These are phyloP conservation scores for Suillus sp. DNA, from an alignment of 768 basidiomycete genomes.

Conservation along the genomic window DNA sequence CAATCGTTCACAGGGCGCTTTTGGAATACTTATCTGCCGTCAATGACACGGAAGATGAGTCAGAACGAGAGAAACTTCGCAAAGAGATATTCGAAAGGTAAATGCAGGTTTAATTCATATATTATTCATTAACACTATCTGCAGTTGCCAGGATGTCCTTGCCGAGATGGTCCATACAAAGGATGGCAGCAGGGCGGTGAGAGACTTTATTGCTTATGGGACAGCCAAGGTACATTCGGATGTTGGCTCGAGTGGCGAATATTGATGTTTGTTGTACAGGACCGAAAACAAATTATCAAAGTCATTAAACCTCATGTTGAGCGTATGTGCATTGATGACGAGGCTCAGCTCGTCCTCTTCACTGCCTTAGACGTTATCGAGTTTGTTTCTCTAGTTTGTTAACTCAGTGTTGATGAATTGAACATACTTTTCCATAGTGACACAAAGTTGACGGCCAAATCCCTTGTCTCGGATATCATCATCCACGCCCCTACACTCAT, in stretches of 20 bases:
- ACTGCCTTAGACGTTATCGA: conserved; percentile 89
- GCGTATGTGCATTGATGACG: conserved; percentile 85
- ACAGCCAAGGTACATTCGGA: conserved; percentile 66
- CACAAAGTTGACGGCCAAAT: conserved; percentile 86
- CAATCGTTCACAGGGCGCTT: conserved; percentile 83
- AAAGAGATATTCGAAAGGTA: conserved; percentile 83
- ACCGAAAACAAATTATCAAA: conserved; percentile 91
- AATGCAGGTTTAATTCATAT: neutral
- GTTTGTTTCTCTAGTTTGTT: conserved; percentile 45
- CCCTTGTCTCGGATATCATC: conserved; percentile 71
- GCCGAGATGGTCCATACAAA: conserved; percentile 95
- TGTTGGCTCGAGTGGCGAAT: too few relatives aligned
- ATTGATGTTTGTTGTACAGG: conserved; percentile 42
- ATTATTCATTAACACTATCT: conserved; percentile 13
- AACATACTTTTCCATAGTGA: conserved; percentile 53
- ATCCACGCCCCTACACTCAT: conserved; percentile 58
- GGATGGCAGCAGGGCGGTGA: conserved; percentile 84
- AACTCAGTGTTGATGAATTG: conserved; percentile 2
- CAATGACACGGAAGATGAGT: conserved; percentile 55
- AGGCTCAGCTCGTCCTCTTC: conserved; percentile 88
- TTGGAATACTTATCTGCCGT: conserved; percentile 82
- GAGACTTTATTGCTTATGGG: conserved; percentile 82
- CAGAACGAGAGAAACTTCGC: conserved; percentile 71
- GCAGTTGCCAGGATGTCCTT: conserved; percentile 78
- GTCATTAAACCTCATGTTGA: conserved; percentile 87